These are phyloP conservation scores for Carex littledalei DNA, from an alignment of 176 grass and related monocot species.

Conservation along the genomic window DNA sequence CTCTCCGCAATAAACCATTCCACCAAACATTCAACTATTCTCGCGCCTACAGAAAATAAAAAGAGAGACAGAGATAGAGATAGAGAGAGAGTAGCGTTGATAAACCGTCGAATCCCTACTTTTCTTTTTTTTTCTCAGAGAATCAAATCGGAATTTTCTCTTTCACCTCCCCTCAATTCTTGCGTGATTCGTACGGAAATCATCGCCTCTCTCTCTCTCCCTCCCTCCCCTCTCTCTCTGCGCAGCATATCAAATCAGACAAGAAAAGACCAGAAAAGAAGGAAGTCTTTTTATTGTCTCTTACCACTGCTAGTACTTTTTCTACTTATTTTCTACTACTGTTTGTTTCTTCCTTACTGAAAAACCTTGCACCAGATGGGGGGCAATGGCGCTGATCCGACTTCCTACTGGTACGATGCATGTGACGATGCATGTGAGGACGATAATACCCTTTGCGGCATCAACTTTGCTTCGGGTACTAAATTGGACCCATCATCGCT, in stretches of 20 bases:
- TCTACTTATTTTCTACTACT: conserved; percentile 14
- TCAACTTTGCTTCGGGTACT: conserved; percentile 53
- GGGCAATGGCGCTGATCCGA: conserved; percentile 32
- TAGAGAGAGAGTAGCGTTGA: conserved; percentile 93
- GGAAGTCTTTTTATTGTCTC: conserved; percentile 32
- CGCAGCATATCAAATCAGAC: not conserved
- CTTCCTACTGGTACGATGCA: conserved; percentile 85
- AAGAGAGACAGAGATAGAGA: conserved; percentile 27
- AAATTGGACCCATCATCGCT: conserved; percentile 65
- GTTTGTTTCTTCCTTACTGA: conserved; percentile 14
- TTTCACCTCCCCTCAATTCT: conserved; percentile 26
- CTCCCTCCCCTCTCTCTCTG: not conserved
- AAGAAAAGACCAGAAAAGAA: conserved; percentile 16
- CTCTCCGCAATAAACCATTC: conserved; percentile 4
- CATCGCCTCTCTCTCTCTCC: conserved; percentile 58
- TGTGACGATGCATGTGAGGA: conserved; percentile 92
- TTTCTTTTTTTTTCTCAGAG: conserved; percentile 25
- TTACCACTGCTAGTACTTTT: not conserved
- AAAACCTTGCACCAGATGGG: conserved; percentile 15
- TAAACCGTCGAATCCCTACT: conserved; percentile 76
- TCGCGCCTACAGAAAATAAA: not conserved
- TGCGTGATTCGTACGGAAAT: conserved; percentile 88
- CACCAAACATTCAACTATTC: not conserved
- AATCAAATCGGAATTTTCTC: conserved; percentile 27
- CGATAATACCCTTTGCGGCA: conserved; percentile 43